These are phyloP conservation scores for Tephrocybe sp. DNA, from an alignment of 768 basidiomycete genomes.

Conservation along the genomic window DNA sequence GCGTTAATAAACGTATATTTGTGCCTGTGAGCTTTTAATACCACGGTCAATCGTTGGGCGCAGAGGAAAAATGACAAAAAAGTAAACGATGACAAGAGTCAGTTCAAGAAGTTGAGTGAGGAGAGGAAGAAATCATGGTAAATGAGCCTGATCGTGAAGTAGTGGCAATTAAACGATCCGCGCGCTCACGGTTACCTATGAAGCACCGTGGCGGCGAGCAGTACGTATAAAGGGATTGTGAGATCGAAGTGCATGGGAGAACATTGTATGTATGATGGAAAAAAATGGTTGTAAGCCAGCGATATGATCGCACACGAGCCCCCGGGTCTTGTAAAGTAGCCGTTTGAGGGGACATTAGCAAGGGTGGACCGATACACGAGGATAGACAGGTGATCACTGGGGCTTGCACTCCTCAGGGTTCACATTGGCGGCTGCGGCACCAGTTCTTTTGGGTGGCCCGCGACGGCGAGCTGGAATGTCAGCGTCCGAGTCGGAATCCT, in stretches of 20 bases:
- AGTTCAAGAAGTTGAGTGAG: not conserved
- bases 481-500: constrained; percentile 74
- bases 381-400: constrained; percentile 49
- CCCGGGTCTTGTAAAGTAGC: not conserved
- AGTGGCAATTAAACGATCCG: not conserved
- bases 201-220: constrained; percentile 5
- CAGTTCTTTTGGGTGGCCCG: constrained; percentile 57
- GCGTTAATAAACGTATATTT: not conserved
- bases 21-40: not conserved
- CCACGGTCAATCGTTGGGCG: not conserved
- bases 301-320: not conserved
- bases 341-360: too few relatives aligned
- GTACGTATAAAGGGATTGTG: constrained; percentile 1
- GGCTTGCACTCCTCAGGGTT: constrained; percentile 92
- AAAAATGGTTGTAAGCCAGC: not conserved
- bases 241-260: not conserved
- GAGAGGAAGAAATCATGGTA: not conserved
- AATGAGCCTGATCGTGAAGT: not conserved
- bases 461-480: constrained; percentile 62
- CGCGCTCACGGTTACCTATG: not conserved
- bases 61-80: not conserved
- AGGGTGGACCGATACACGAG: too few relatives aligned
- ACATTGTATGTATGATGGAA: not conserved
- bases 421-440: constrained; percentile 44
- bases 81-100: not conserved